These are phyloP conservation scores for Ramularia endophylla DNA, from an alignment of 2,329 filamentous ascomycete genomes.

Conservation along the genomic window DNA sequence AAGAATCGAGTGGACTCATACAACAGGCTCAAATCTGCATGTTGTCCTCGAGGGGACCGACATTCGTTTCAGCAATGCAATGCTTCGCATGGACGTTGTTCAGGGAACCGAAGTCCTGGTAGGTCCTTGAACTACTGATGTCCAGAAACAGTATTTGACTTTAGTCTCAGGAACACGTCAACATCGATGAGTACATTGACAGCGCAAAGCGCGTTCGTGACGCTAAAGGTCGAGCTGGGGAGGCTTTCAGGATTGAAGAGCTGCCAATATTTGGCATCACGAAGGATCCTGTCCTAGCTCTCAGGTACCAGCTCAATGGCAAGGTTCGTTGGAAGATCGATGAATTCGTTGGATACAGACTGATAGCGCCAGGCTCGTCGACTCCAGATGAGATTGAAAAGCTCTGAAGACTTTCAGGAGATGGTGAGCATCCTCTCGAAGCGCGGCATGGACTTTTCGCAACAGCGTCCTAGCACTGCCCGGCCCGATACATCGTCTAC, in stretches of 20 bases:
- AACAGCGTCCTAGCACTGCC: slow-evolving; percentile 19
- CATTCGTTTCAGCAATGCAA: slow-evolving; percentile 13
- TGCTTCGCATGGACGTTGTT: slow-evolving; percentile 33
- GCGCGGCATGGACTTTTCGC: slow-evolving; percentile 27
- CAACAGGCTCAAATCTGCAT: slow-evolving; percentile 1
- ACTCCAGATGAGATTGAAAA: slow-evolving; percentile 28
- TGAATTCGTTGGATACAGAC: too few relatives aligned
- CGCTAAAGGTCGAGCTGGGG: slow-evolving; percentile 19
- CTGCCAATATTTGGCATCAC: slow-evolving; percentile 41
- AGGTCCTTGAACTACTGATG: background rate
- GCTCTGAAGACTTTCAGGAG: slow-evolving; percentile 17
- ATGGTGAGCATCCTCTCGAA: slow-evolving; percentile 19
- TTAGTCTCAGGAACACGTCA: slow-evolving; percentile 25
- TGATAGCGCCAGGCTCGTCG: slow-evolving; percentile 28
- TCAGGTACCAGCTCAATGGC: slow-evolving; percentile 35
- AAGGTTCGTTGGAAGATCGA: slow-evolving; percentile 25
- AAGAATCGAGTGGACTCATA: slow-evolving; percentile 1
- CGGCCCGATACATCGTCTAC: slow-evolving; percentile 11
- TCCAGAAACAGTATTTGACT: slow-evolving; percentile 3
- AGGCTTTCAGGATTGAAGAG: slow-evolving; percentile 33
- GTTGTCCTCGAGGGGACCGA: slow-evolving; percentile 8
- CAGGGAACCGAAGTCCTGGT: slow-evolving; percentile 40
- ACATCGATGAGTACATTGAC: slow-evolving; percentile 25
- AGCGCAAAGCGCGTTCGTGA: slow-evolving; percentile 12
- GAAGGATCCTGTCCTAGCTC: slow-evolving; percentile 34